Conservation (phyloP, 2,329 filamentous ascomycete genomes). For the Ophiosphaerella herpotricha region DNA sequence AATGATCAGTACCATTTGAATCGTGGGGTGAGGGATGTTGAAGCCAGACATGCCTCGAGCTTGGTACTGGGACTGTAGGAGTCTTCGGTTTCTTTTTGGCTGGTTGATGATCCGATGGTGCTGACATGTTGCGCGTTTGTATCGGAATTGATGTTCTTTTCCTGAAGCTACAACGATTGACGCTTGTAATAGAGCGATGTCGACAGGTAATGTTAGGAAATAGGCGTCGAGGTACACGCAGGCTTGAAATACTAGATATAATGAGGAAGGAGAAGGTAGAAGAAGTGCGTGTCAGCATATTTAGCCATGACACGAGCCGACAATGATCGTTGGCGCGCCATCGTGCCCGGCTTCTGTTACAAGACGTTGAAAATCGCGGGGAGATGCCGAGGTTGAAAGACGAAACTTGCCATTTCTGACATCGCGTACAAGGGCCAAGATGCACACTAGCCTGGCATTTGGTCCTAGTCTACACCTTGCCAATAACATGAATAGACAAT, state of each 20-base stretch:
- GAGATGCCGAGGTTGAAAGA: slow-evolving; percentile 40
- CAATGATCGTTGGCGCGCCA: slow-evolving; percentile 20
- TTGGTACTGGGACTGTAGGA: slow-evolving; percentile 62
- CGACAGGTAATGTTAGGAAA: not conserved
- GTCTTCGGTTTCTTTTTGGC: slow-evolving; percentile 40
- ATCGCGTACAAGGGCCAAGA: slow-evolving; percentile 10
- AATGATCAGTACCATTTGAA: not conserved
- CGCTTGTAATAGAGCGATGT: not conserved
- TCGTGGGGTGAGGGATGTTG: not conserved
- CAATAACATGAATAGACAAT: not conserved
- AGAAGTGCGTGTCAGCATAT: slow-evolving; percentile 29
- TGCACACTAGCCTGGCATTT: not conserved
- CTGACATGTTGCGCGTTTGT: slow-evolving; percentile 35
- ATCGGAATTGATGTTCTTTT: not conserved
- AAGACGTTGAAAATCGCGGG: slow-evolving; percentile 27
- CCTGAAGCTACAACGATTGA: not conserved
- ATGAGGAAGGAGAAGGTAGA: slow-evolving; percentile 14
- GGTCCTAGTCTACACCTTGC: not conserved
- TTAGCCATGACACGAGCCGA: slow-evolving; percentile 16
- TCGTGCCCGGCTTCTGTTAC: slow-evolving; percentile 27
- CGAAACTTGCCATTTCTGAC: slow-evolving; percentile 7
- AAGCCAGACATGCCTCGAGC: slow-evolving; percentile 59
- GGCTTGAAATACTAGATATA: not conserved
- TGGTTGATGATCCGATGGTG: slow-evolving; percentile 37
- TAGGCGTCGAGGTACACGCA: not conserved